Base-by-base conservation (phyloP, 352 stramenopile genomes). In the Hyphochytrium catenoides region DNA sequence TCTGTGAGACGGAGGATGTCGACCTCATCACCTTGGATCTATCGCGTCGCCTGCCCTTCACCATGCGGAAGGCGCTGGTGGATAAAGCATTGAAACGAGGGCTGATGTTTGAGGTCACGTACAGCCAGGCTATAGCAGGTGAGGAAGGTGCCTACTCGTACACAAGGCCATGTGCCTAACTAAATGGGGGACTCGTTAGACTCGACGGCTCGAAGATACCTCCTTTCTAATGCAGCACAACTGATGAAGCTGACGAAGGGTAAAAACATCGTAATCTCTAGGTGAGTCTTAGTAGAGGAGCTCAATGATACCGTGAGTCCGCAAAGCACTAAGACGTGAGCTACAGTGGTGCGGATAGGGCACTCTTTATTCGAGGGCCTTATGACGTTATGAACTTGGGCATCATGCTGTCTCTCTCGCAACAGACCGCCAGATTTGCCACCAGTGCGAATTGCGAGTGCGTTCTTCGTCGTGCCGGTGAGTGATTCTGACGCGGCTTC, bases 21-120 rank as follows among this genome's bases (percentile, higher is more conserved):
- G 69, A 83, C 34, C 23, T 83, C 21, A 72, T 83, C 44, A 77
- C 69, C 14, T 75, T 83, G 22, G 64, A 83, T 42, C 39, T 76
- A 20, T 61, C 69, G 11, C 73, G 71, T 47, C 63, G 69, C 39
- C 30, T 83, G 11, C 64, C 64, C 25, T 81, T 83, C 43, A 52
- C 59, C 43, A 55, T 81, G 36, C 74, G 74, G 44, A 62, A 68
- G 19, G 62, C 69, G 4, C 65, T 54, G 60, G 62, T 73, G n/a
- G 4, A 53, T 58, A 19, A 1, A 35, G 69, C 66, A 31, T 66
- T 76, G 27, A 67, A 71, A 39, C 66, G 66, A 31, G 50, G 29
- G 16, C 54, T 83, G 38, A 64, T 58, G 47, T 77, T 83, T 42
- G 69, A 83, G 35, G 57, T 83, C 46, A 74, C 53, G 20, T 83